These are phyloP conservation scores for Pythium volutum DNA, from an alignment of 352 stramenopile genomes.

Conservation along the genomic window DNA sequence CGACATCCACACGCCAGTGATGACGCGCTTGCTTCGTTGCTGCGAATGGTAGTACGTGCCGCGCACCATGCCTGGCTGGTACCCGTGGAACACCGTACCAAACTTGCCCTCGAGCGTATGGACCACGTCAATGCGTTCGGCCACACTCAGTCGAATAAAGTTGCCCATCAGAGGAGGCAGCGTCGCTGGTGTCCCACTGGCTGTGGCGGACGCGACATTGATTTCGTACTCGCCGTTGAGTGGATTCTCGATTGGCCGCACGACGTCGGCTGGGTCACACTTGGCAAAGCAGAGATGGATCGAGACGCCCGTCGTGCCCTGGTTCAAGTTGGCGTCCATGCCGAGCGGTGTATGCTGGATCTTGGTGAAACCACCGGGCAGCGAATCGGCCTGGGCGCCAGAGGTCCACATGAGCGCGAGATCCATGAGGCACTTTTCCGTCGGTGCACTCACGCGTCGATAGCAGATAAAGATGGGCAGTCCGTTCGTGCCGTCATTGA, in stretches of 20 bases:
- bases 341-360: conserved; percentile 82
- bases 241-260: conserved; percentile 52
- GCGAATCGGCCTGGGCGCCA: conserved; percentile 46
- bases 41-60: conserved; percentile 44
- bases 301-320: conserved; percentile 65
- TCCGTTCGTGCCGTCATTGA: conserved; percentile 75
- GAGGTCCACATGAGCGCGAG: conserved; percentile 78
- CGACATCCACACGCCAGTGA: conserved; percentile 68
- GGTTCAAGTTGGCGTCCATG: conserved; percentile 86
- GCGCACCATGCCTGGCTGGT: conserved; percentile 53
- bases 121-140: conserved; percentile 45
- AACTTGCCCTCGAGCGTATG: conserved; percentile 68
- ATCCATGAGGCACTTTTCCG: conserved; percentile 69
- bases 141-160: conserved; percentile 61
- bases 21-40: conserved; percentile 27
- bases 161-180: conserved; percentile 37
- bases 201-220: conserved; percentile 12
- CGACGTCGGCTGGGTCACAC: conserved; percentile 44
- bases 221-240: conserved; percentile 85
- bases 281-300: conserved; percentile 80
- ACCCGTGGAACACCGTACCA: conserved; percentile 64
- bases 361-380: conserved; percentile 76
- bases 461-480: conserved; percentile 87
- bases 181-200: background rate
- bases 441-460: conserved; percentile 31